phyloP scores from a whole-genome alignment of 129 eudicot species.

The Tagetes erecta region DNA sequence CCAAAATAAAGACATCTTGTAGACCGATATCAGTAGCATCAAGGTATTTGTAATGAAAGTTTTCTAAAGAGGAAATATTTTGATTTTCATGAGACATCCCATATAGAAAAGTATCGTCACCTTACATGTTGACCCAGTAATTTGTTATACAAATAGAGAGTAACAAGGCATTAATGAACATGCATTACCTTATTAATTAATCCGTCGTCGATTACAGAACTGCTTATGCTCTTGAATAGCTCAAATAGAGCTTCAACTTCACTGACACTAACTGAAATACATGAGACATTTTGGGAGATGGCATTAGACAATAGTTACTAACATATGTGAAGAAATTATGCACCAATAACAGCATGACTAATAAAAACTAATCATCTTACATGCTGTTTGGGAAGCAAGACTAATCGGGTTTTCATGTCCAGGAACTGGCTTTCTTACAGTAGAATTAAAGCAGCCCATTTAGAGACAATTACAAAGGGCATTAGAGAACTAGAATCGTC shows the following conservation, averaged over 20 bases:
- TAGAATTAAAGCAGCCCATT: conserved; percentile 94
- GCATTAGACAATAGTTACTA: conserved; percentile 5
- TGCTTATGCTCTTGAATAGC: conserved; percentile 92
- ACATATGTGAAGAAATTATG: background rate
- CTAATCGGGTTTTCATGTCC: conserved; percentile 77
- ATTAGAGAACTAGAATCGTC: conserved; percentile 42
- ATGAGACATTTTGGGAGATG: conserved; percentile 1
- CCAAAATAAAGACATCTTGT: no score
- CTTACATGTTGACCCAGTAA: conserved; percentile 11
- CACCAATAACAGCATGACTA: background rate
- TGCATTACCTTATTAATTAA: conserved; percentile 81
- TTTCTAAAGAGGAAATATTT: conserved; percentile 8
- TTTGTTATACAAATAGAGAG: background rate
- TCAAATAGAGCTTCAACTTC: conserved; percentile 99
- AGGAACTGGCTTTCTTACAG: conserved; percentile 63
- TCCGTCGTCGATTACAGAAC: conserved; percentile 96
- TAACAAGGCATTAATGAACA: no score
- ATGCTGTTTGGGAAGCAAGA: conserved; percentile 98
- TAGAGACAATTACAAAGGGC: conserved; percentile 26
- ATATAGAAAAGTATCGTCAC: background rate
- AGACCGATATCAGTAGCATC: no score
- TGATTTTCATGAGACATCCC: background rate
- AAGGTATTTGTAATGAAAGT: conserved; percentile 6
- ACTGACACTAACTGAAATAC: conserved; percentile 84
- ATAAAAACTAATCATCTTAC: conserved; percentile 51